phyloP scores from a whole-genome alignment of 2,329 filamentous ascomycete genomes.

The Diaporthe aspalathi region DNA sequence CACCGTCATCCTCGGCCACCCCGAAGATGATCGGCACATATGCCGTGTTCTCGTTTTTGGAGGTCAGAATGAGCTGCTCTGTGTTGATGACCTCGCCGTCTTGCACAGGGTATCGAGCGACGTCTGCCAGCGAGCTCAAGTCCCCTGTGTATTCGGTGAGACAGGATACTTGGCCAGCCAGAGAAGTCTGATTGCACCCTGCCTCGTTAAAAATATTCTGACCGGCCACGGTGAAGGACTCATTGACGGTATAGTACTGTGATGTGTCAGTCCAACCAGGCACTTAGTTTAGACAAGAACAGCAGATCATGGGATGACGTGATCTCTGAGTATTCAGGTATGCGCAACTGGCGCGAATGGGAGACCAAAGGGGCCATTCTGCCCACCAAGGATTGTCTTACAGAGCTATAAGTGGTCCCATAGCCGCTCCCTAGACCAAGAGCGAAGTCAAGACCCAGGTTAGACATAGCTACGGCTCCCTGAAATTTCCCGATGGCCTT shows the following conservation, averaged over 20 bases:
- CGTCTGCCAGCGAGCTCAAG: constrained; percentile 5
- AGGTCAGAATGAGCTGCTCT: constrained; percentile 13
- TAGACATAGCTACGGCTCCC: neutral
- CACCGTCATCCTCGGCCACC: neutral
- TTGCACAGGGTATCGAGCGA: constrained; percentile 4
- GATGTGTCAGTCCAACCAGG: neutral
- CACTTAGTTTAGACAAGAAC: neutral
- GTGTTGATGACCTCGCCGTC: constrained; percentile 10
- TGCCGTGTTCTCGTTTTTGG: neutral
- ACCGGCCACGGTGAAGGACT: constrained; percentile 1
- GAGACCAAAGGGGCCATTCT: too few relatives aligned
- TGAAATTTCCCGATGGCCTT: constrained; percentile 6
- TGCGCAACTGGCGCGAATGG: neutral
- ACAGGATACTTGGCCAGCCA: constrained; percentile 1
- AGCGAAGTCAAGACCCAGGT: constrained; percentile 11
- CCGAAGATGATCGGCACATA: constrained; percentile 13
- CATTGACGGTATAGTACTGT: neutral
- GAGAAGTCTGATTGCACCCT: constrained; percentile 12
- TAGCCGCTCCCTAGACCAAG: constrained; percentile 3
- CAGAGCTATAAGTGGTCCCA: constrained; percentile 22
- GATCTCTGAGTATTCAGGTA: neutral
- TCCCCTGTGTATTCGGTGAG: neutral
- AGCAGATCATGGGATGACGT: neutral
- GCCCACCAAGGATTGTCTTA: neutral
- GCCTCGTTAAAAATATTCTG: constrained; percentile 16